phyloP scores from a whole-genome alignment of 2,329 filamentous ascomycete species.

The Thielaviopsis cerberus region DNA sequence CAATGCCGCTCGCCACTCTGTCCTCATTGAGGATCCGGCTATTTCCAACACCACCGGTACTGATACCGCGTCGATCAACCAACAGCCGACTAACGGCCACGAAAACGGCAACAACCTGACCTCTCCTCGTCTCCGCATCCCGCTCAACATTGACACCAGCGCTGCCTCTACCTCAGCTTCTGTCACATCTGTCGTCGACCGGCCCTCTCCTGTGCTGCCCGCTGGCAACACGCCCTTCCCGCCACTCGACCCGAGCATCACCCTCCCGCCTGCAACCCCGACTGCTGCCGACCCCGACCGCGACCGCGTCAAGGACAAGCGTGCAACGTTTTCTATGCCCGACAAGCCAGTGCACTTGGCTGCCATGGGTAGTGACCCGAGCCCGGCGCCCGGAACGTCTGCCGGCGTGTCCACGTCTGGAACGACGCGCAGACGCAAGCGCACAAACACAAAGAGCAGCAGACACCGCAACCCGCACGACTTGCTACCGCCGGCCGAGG shows the following conservation, averaged over 20 bases:
- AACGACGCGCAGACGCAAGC: constrained; percentile 38
- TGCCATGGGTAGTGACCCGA: not conserved
- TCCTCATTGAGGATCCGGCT: constrained; percentile 1
- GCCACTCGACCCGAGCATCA: constrained; percentile 23
- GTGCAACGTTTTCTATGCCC: constrained; percentile 36
- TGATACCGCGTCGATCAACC: not conserved
- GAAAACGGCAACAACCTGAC: not conserved
- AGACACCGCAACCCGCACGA: constrained; percentile 54
- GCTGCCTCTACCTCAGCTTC: constrained; percentile 4
- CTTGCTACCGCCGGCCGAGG: constrained; percentile 53
- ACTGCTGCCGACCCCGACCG: not conserved
- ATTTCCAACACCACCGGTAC: not conserved
- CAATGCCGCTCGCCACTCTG: constrained; percentile 17
- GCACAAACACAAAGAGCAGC: constrained; percentile 52
- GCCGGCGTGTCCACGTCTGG: constrained; percentile 21
- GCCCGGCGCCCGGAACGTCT: not conserved
- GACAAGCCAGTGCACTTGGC: constrained; percentile 27
- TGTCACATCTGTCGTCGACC: constrained; percentile 16
- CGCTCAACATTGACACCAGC: constrained; percentile 16
- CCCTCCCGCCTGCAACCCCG: constrained; percentile 6
- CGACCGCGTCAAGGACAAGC: constrained; percentile 23
- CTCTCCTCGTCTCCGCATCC: constrained; percentile 1
- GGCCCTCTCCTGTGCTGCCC: constrained; percentile 25
- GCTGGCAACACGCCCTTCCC: constrained; percentile 29
- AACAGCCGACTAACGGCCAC: not conserved